phyloP scores from a whole-genome alignment of 1,139 yeast species.

The Insectozyma bohioensis region DNA sequence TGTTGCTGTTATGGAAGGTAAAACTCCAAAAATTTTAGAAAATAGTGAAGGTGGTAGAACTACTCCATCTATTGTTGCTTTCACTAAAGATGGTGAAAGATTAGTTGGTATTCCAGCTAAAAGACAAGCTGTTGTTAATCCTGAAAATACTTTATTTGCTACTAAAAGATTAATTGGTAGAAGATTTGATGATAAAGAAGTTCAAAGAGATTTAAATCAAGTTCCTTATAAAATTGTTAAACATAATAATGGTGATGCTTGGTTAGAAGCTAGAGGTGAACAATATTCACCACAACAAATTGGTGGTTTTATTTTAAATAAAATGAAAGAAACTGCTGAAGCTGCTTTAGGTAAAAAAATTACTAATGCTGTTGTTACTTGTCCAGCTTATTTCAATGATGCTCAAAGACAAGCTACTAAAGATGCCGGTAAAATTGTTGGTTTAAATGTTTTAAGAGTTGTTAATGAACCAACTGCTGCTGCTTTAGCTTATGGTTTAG shows the following conservation, averaged over 20 bases:
- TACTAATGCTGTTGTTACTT: conserved; percentile 90
- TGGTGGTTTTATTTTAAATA: conserved; percentile 95
- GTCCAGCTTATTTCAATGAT: conserved; percentile 97
- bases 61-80: conserved; percentile 97
- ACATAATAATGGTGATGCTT: conserved; percentile 97
- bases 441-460: conserved; percentile 92
- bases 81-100: conserved; percentile 84
- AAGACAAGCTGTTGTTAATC: conserved; percentile 98
- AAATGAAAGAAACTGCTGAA: conserved; percentile 97
- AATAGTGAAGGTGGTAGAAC: conserved; percentile 99
- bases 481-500: conserved; percentile 96
- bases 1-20: conserved; percentile 89
- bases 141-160: conserved; percentile 95
- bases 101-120: conserved; percentile 99
- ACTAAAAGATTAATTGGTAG: conserved; percentile 99
- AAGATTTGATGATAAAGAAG: conserved; percentile 93
- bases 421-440: conserved; percentile 98
- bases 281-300: conserved; percentile 94
- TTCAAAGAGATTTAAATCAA: conserved; percentile 93
- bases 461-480: conserved; percentile 99
- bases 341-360: conserved; percentile 82
- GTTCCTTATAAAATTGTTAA: conserved; percentile 97
- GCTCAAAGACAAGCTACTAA: conserved; percentile 99
- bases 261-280: conserved; percentile 98
- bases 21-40: conserved; percentile 93